Evolutionary conservation across 352 stramenopile genomes (phyloP), one percentile per base, ranked within the genome.

Genomic region (Phytophthora constricta): DNA sequence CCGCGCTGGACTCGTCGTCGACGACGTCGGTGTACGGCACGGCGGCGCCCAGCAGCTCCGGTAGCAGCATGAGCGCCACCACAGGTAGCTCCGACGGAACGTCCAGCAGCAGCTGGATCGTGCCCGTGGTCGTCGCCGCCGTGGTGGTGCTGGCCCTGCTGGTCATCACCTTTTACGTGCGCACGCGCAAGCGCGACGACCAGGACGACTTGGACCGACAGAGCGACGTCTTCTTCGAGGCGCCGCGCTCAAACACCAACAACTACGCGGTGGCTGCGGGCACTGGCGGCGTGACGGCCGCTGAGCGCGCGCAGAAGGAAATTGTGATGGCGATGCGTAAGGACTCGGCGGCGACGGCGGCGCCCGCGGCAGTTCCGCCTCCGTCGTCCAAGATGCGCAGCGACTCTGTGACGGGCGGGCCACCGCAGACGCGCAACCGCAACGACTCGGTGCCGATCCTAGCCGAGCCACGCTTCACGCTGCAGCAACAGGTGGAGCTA

Each of bases 81-180:
- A 82, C 56, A 3, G 59, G 56, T 22, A 64, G 62, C 43, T 68
- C 65, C 2, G 56, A 48, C 51, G 69, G 56, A 2, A 74, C 68
- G 1, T 74, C 74, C 8, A 45, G 74, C 8, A 72, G 68, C 27
- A 66, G 73, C 1, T 91, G 81, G 80, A 68, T 91, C 47, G 81
- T 89, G 52, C 83, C 83, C 0, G 65, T 80, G 16, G 70, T 91
- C 17, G 83, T 91, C 31, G 83, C 75, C 16, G 73, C 75, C 2
- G 79, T 90, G 3, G 74, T 91, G 41, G 68, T 91, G 45, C 46
- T 76, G 4, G 80, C 79, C 5, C 57, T 91, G 25, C 37, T 86
- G 4, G 65, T 91, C 57, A 84, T 91, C 48, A 83, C 76, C 26
- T 68, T 84, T 47, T 91, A 84, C 69, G 79, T 91, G 58, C 79